phyloP scores from a whole-genome alignment of 306 rosid genomes.

The Styphnolobium japonicum region DNA sequence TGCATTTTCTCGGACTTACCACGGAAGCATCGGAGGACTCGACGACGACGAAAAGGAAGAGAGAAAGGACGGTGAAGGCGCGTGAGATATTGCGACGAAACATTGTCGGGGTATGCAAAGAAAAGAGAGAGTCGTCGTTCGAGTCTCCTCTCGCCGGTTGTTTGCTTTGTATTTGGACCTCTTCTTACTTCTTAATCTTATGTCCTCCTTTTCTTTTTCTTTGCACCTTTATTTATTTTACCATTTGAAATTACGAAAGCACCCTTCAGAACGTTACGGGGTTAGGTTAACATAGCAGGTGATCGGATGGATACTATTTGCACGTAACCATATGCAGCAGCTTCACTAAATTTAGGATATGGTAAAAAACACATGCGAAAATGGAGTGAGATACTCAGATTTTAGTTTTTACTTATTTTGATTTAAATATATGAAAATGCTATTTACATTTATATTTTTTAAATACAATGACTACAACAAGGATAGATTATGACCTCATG shows the following conservation, averaged over 20 bases:
- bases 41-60: conserved; percentile 37
- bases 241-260: neutral
- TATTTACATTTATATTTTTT: too few relatives aligned
- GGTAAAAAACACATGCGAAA: too few relatives aligned
- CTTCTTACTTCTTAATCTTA: too few relatives aligned
- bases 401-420: neutral
- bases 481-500: too few relatives aligned
- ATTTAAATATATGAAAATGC: too few relatives aligned
- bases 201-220: neutral
- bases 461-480: too few relatives aligned
- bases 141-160: neutral
- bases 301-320: too few relatives aligned
- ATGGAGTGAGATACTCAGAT: too few relatives aligned
- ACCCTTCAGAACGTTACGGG: neutral
- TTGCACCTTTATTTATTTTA: neutral
- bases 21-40: conserved; percentile 35
- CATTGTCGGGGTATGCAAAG: conserved; percentile 10
- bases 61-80: conserved; percentile 39
- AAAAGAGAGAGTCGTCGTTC: neutral
- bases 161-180: neutral
- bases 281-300: too few relatives aligned
- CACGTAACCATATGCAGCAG: too few relatives aligned
- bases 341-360: too few relatives aligned
- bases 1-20: too few relatives aligned
- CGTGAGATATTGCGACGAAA: conserved; percentile 10